phyloP scores from a whole-genome alignment of 345 rosid species.

The Arabis alpina region DNA sequence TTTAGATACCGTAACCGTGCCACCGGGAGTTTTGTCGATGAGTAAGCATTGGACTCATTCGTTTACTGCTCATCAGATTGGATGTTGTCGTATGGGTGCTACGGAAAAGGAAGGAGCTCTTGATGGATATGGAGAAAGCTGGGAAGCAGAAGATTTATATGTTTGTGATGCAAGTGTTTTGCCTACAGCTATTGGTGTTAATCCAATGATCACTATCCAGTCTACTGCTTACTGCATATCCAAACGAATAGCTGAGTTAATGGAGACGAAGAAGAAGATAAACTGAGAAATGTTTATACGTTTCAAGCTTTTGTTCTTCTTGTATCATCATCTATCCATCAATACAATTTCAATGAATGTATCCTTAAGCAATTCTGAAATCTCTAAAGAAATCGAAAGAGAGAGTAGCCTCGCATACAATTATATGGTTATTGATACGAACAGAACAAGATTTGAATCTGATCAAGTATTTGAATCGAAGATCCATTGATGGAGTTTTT shows the following conservation, averaged over 20 bases:
- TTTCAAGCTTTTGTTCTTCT: neutral
- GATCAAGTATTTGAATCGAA: conserved; percentile 1
- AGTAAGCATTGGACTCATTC: conserved; percentile 55
- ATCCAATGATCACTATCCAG: conserved; percentile 64
- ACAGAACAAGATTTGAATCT: neutral
- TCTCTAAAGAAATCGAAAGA: too few species aligned
- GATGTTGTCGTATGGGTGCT: conserved; percentile 76
- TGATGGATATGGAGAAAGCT: conserved; percentile 64
- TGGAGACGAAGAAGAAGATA: conserved; percentile 25
- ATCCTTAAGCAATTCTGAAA: too few species aligned
- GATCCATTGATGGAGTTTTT: conserved; percentile 3
- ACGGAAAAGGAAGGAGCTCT: conserved; percentile 59
- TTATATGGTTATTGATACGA: too few species aligned
- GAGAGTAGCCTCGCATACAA: too few species aligned
- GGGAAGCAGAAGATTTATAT: conserved; percentile 57
- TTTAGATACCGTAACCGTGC: conserved; percentile 43
- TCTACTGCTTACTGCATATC: conserved; percentile 60
- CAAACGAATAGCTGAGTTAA: conserved; percentile 44
- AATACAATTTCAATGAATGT: too few species aligned
- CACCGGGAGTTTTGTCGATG: conserved; percentile 51
- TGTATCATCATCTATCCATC: neutral
- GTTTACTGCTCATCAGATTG: conserved; percentile 72
- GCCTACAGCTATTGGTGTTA: conserved; percentile 52
- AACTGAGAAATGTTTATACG: neutral
- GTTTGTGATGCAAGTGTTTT: conserved; percentile 56